Percentiles rank a stretch among this genome's conserved stretches.
Evolutionary conservation across 257 asterid genomes (phyloP).

Genomic region (Solanum chiquidenum): DNA sequence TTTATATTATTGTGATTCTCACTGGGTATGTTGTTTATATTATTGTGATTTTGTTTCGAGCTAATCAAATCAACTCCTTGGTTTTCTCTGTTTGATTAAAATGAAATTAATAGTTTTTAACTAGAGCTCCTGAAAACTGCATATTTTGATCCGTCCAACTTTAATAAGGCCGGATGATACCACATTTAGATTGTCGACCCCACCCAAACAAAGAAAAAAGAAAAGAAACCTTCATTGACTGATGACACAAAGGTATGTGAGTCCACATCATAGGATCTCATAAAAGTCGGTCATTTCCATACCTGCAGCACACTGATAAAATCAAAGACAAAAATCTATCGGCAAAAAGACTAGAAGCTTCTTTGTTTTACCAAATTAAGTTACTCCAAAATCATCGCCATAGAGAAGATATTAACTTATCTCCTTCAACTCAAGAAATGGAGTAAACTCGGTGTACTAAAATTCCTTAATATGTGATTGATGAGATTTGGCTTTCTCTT

Average conservation of each 20-base stretch:
- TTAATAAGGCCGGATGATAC: background rate
- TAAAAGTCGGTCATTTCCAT: background rate
- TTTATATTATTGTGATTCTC: background rate
- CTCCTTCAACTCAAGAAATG: background rate
- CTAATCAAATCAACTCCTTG: background rate
- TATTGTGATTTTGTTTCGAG: background rate
- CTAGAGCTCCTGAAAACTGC: background rate
- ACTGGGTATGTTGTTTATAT: background rate
- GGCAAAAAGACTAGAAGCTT: background rate
- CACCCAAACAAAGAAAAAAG: background rate
- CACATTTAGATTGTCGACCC: background rate
- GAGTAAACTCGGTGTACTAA: background rate
- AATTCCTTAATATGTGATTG: background rate
- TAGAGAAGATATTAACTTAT: background rate
- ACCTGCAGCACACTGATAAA: background rate
- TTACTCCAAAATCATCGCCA: background rate
- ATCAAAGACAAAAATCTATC: background rate
- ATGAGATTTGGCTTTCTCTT: background rate
- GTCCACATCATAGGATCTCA: background rate
- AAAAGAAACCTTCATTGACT: background rate
- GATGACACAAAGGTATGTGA: background rate
- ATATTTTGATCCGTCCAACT: background rate
- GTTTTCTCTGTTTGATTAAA: background rate
- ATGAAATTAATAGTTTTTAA: background rate
- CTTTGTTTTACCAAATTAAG: background rate